These are phyloP conservation scores for Cucurbita ficifolia DNA, from an alignment of 306 rosid genomes.

Conservation along the genomic window DNA sequence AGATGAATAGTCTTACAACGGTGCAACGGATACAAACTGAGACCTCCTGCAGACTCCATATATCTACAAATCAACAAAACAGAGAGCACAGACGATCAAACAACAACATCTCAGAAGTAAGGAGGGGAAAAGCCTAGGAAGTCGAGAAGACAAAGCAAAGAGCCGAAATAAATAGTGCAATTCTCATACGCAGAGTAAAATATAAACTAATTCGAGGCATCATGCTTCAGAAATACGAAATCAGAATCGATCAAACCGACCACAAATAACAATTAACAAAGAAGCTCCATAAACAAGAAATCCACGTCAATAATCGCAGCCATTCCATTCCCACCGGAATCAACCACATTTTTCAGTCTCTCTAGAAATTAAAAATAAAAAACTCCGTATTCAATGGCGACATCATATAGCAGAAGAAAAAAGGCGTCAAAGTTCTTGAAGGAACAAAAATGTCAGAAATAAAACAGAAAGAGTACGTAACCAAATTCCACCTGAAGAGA, in stretches of 20 bases:
- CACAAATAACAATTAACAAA: neutral
- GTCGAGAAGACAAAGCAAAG: neutral
- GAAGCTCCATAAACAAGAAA: neutral
- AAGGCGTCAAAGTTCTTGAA: neutral
- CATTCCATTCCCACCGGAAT: neutral
- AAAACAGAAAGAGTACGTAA: neutral
- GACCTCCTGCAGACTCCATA: conserved; percentile 33
- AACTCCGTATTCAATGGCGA: neutral
- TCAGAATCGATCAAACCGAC: neutral
- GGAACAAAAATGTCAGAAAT: neutral
- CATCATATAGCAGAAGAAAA: neutral
- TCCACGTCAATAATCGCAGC: neutral
- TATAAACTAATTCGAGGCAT: neutral
- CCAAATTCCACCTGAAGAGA: neutral
- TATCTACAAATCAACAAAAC: conserved; percentile 17
- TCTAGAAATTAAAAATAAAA: neutral
- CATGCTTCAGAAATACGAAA: neutral
- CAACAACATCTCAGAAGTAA: conserved; percentile 3
- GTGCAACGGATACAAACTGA: conserved; percentile 46
- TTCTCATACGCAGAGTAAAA: neutral
- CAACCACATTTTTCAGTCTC: neutral
- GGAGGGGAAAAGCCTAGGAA: neutral
- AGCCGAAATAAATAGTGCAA: neutral
- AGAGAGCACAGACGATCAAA: neutral
- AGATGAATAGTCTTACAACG: conserved; percentile 65